These are phyloP conservation scores for Mesembryanthemum crystallinum DNA, from an alignment of 148 eudicot genomes.

Conservation along the genomic window DNA sequence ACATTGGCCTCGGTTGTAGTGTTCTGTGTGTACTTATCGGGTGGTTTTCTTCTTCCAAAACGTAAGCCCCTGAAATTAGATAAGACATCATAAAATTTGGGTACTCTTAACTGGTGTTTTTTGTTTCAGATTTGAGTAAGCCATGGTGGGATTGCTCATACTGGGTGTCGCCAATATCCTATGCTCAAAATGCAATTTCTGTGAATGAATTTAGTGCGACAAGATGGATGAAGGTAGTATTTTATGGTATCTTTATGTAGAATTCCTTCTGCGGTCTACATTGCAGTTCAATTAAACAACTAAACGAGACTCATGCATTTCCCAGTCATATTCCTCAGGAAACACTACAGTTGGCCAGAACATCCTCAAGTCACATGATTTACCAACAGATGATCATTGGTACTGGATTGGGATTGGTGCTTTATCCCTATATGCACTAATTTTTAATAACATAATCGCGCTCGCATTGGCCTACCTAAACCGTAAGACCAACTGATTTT, in stretches of 20 bases:
- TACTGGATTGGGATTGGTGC: conserved; percentile 80
- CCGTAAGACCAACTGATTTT: conserved; percentile 44
- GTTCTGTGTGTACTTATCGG: conserved; percentile 55
- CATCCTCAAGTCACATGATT: conserved; percentile 42
- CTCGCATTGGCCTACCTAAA: conserved; percentile 57
- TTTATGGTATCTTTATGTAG: not conserved
- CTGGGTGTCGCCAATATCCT: conserved; percentile 86
- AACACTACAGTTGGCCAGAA: conserved; percentile 52
- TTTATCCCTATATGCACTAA: conserved; percentile 46
- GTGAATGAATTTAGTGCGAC: conserved; percentile 76
- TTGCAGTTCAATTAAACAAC: conserved; percentile 3
- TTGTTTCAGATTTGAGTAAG: conserved; percentile 60
- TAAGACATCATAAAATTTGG: not conserved
- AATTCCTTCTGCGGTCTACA: not conserved
- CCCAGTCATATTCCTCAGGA: conserved; percentile 42
- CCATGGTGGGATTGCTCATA: conserved; percentile 97
- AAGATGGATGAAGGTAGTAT: conserved; percentile 67
- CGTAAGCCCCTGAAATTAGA: conserved; percentile 17
- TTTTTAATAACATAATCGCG: conserved; percentile 65
- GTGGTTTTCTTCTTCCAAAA: conserved; percentile 81
- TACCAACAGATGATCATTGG: conserved; percentile 55
- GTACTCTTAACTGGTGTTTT: conserved; percentile 1
- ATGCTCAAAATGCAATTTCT: conserved; percentile 71
- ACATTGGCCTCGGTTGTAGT: conserved; percentile 64
- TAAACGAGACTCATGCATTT: not conserved